Evolutionary conservation across 2,329 filamentous ascomycete genomes (phyloP).

Genomic region (Microthyrium microscopicum): DNA sequence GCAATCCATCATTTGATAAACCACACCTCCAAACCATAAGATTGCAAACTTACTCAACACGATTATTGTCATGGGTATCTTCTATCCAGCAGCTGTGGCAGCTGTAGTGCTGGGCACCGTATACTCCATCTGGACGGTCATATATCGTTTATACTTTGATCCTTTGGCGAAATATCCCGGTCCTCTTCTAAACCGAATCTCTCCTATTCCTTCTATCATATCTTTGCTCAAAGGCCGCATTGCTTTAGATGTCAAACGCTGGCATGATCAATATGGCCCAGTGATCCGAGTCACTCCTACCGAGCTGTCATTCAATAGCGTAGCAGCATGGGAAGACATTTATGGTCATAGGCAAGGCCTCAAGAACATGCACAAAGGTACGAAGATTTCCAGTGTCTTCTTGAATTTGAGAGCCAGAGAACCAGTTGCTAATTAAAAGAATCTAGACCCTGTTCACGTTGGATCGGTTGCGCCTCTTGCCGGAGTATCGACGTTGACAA

Average conservation of each 20-base stretch:
- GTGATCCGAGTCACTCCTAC: slow-evolving; percentile 15
- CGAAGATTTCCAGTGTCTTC: background rate
- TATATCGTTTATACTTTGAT: slow-evolving; percentile 8
- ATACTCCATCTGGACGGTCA: slow-evolving; percentile 1
- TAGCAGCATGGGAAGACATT: slow-evolving; percentile 7
- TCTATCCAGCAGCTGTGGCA: background rate
- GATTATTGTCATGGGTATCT: slow-evolving; percentile 1
- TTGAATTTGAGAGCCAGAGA: background rate
- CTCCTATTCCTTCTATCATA: slow-evolving; percentile 6
- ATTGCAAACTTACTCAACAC: too few relatives aligned
- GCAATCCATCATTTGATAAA: too few relatives aligned
- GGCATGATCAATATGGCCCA: slow-evolving; percentile 18
- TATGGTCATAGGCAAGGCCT: slow-evolving; percentile 12
- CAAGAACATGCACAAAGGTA: slow-evolving; percentile 13
- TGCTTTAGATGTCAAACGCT: slow-evolving; percentile 4
- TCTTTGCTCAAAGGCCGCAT: slow-evolving; percentile 6
- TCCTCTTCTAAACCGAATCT: slow-evolving; percentile 4
- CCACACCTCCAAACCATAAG: too few relatives aligned
- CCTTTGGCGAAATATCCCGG: slow-evolving; percentile 8
- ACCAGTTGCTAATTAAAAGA: slow-evolving; percentile 11
- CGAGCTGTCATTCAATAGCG: slow-evolving; percentile 6
- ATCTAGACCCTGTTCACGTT: slow-evolving; percentile 20
- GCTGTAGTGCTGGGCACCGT: background rate
- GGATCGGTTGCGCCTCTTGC: slow-evolving; percentile 19
- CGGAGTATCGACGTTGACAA: slow-evolving; percentile 20